Evolutionary conservation across 1,284 basidiomycete genomes (phyloP), one percentile per base, ranked within the genome.

Genomic region (Pseudozyma sp.): DNA sequence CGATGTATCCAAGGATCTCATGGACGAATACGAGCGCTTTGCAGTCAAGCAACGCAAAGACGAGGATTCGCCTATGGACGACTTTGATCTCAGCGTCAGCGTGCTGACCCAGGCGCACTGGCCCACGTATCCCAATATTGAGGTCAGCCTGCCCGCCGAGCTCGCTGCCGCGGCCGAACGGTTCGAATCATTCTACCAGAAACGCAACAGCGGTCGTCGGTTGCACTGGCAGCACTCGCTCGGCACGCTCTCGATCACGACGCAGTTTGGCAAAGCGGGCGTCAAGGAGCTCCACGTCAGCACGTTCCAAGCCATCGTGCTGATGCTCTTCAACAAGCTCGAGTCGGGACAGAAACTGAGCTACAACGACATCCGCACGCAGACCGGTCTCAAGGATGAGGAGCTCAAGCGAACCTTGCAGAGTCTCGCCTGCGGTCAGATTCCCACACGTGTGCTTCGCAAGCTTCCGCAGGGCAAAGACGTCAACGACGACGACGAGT

Each of bases 251-350:
- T 63, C 75, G 17, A 55, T 85, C 47, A 67, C 57, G 4, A 77
- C 82, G 9, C 47, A 71, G 7, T 78, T 84, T 35, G 86, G 87
- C 86, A 31, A 84, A 61, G 85, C 86, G 1, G 92, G 90, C 0
- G 85, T 87, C 75, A 97, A 97, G 85, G 95, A 98, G 85, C 88
- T 99, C 42, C 90, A 91, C 9, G 91, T 99, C 68, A 94, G 92
- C 78, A 87, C 97, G 78, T 94, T 93, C 85, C 97, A 99, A 84
- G 91, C 92, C 0, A 85, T 93, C 6, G 89, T 97, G 1, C 86
- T 99, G 0, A 85, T 98, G n/a, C 87, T 94, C n/a, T 99, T 98
- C 88, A 94, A 96, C 79, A 88, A 19, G 17, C 66, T 79, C 17
- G 55, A 53, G 10, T 49, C 72, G 49, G 68, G 87, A 84, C 45